Conservation (phyloP, 331 rosid species). For the Quercus tomentella region DNA sequence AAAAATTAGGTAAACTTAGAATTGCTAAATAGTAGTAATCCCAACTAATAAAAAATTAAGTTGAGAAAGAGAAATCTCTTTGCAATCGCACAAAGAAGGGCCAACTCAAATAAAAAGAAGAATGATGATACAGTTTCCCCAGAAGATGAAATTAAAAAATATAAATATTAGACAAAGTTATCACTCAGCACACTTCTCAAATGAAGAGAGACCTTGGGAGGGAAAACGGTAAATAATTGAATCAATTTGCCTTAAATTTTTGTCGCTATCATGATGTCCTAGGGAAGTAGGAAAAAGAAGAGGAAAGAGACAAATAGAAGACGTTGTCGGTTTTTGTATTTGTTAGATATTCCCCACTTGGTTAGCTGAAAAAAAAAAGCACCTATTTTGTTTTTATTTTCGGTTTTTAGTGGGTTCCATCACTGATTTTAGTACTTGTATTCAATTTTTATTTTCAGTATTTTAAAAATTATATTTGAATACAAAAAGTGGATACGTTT, state of each 20-base stretch:
- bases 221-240: neutral
- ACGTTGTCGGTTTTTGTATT: neutral
- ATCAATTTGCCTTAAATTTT: too few species aligned
- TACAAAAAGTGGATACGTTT: too few species aligned
- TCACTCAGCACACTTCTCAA: neutral
- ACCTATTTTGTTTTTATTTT: too few species aligned
- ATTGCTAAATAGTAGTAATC: neutral
- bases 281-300: neutral
- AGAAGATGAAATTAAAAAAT: neutral
- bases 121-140: conserved; percentile 1
- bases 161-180: neutral
- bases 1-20: neutral
- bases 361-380: too few species aligned
- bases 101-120: neutral
- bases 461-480: too few species aligned
- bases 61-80: neutral
- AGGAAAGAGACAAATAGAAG: neutral
- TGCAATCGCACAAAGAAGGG: neutral
- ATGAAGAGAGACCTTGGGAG: conserved; percentile 3
- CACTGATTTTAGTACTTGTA: too few species aligned
- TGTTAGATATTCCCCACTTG: neutral
- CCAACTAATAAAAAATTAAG: neutral
- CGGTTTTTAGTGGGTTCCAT: too few species aligned
- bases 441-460: too few species aligned
- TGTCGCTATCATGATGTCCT: neutral